Percentiles rank a stretch among this genome's conserved stretches.
Conservation (phyloP, 495 filamentous ascomycete species). For the Trichoderma asperelloides region DNA sequence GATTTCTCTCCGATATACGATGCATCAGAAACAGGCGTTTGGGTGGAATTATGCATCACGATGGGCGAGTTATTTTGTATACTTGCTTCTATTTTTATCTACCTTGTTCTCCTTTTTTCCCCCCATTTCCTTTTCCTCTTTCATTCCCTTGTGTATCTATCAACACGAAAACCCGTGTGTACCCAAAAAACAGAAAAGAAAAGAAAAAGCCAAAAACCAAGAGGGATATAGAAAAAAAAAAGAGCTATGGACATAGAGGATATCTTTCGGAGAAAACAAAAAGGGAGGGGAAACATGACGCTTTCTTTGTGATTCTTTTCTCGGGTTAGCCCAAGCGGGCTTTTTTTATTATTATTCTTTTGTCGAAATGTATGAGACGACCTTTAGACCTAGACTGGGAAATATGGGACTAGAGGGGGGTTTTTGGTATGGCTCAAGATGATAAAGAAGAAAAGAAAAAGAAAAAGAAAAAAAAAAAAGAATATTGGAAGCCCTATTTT, state of each 20-base stretch:
- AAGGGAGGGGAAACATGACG: not conserved
- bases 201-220: not conserved
- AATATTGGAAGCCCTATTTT: not conserved
- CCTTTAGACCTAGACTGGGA: not conserved
- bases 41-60: not conserved
- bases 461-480: not conserved
- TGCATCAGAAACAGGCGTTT: constrained; percentile 5
- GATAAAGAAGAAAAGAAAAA: not conserved
- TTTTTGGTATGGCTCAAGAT: not conserved
- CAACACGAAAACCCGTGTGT: not conserved
- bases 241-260: not conserved
- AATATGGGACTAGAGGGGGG: not conserved
- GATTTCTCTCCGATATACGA: constrained; percentile 8
- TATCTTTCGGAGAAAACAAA: not conserved
- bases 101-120: constrained; percentile 6
- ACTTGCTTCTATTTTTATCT: constrained; percentile 11
- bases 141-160: constrained; percentile 9
- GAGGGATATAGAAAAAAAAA: not conserved
- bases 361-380: constrained; percentile 3
- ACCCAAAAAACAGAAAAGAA: not conserved
- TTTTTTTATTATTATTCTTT: not conserved
- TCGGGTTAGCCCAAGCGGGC: not conserved
- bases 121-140: not conserved
- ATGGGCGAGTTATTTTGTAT: not conserved
- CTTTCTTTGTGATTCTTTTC: not conserved